These are phyloP conservation scores for Lactarius evosmus DNA, from an alignment of 768 basidiomycete species.

Conservation along the genomic window DNA sequence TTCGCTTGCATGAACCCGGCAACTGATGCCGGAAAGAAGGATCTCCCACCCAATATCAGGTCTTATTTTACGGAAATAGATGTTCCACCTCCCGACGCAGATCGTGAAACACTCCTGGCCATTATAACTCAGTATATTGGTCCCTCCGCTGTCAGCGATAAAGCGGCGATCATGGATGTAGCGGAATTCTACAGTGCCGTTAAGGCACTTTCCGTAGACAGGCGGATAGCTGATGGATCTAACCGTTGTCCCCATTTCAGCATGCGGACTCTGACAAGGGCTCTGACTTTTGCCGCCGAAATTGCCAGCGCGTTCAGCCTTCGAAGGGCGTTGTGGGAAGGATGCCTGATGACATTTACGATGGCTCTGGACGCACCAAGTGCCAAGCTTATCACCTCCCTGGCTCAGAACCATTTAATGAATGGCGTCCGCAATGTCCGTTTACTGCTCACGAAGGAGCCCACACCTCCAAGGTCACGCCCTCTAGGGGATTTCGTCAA, in stretches of 20 bases:
- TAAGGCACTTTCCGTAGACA: slow-evolving; percentile 67
- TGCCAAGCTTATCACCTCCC: slow-evolving; percentile 55
- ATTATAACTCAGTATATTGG: slow-evolving; percentile 92
- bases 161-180: slow-evolving; percentile 81
- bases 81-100: slow-evolving; percentile 90
- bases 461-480: slow-evolving; percentile 47
- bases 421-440: slow-evolving; percentile 74
- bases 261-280: slow-evolving; percentile 92
- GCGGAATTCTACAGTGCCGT: slow-evolving; percentile 87
- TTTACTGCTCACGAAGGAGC: slow-evolving; percentile 71
- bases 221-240: slow-evolving; percentile 87
- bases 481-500: slow-evolving; percentile 62
- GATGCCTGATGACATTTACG: slow-evolving; percentile 96
- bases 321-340: slow-evolving; percentile 90
- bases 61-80: slow-evolving; percentile 94
- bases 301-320: slow-evolving; percentile 73
- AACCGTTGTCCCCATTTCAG: slow-evolving; percentile 94
- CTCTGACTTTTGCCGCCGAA: slow-evolving; percentile 85
- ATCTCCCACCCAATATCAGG: slow-evolving; percentile 87
- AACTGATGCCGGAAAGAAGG: slow-evolving; percentile 97
- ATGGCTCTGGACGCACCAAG: slow-evolving; percentile 85
- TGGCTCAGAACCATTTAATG: slow-evolving; percentile 78
- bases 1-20: slow-evolving; percentile 99
- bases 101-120: slow-evolving; percentile 81
- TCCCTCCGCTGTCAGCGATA: slow-evolving; percentile 76